Percentiles rank a stretch among this genome's conserved stretches.
These are phyloP conservation scores for Dothiorella sarmentorum DNA, from an alignment of 2,329 filamentous ascomycete genomes.

Conservation along the genomic window DNA sequence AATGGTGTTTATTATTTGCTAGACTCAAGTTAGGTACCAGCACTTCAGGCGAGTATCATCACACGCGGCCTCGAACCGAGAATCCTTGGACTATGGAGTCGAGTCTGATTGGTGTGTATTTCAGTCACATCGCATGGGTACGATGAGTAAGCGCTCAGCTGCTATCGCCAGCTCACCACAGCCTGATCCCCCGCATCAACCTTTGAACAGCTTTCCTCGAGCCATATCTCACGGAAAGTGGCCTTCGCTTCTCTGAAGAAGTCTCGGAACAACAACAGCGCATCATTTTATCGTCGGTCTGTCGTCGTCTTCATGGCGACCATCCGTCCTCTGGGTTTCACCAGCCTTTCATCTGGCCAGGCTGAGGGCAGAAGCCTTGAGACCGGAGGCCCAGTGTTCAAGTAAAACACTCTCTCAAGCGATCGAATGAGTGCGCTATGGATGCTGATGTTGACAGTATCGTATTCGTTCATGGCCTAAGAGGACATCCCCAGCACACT, in stretches of 20 bases:
- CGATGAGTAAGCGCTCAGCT: not conserved
- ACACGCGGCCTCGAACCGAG: no score
- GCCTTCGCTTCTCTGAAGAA: no score
- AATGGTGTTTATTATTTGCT: no score
- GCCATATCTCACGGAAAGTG: no score
- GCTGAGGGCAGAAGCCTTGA: not conserved
- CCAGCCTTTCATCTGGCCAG: not conserved
- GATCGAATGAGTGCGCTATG: not conserved
- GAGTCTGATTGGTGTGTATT: not conserved
- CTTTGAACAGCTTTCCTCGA: no score
- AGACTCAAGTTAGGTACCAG: no score
- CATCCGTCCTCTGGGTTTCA: not conserved
- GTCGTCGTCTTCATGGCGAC: no score
- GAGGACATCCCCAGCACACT: conserved; percentile 34
- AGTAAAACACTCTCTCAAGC: not conserved
- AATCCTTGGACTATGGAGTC: no score
- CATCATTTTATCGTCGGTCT: no score
- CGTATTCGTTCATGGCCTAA: conserved; percentile 37
- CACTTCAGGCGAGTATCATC: no score
- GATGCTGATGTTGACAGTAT: conserved; percentile 26
- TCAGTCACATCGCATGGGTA: not conserved
- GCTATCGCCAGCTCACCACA: not conserved
- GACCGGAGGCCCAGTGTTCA: not conserved
- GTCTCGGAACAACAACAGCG: no score
- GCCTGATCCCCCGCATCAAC: not conserved